Base-by-base conservation (phyloP, 1,139 yeast species). In the Blastobotrys indianensis region DNA sequence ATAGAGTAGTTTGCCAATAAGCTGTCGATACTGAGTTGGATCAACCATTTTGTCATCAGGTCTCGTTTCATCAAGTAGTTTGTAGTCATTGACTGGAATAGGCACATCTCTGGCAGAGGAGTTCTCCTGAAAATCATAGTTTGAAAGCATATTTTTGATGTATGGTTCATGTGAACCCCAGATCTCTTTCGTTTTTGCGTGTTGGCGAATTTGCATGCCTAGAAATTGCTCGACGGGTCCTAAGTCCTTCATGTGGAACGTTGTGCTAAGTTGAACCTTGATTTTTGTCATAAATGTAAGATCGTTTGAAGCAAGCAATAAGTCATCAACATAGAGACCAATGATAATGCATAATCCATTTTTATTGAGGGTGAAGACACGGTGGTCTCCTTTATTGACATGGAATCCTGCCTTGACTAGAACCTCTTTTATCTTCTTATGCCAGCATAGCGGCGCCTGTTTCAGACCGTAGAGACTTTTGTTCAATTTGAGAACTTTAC, bases 371-470 rank as follows among this genome's bases (percentile, higher is more conserved):
- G n/a, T n/a, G n/a, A n/a, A n/a, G n/a, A n/a, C n/a, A n/a, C n/a
- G n/a, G n/a, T n/a, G n/a, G n/a, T n/a, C n/a, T n/a, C n/a, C n/a
- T n/a, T n/a, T n/a, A n/a, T n/a, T n/a, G n/a, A n/a, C n/a, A n/a
- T n/a, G n/a, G n/a, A n/a, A n/a, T n/a, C n/a, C n/a, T n/a, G n/a
- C n/a, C n/a, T n/a, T n/a, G n/a, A n/a, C n/a, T n/a, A n/a, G n/a
- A n/a, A n/a, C n/a, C n/a, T n/a, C n/a, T n/a, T 32, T 16, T 12
- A 38, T 20, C 6, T 23, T 39, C 4, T 37, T 39, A 37, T 53
- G 51, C 57, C 61, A 58, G 35, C 54, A 51, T 12, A 46, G 29
- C 2, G 62, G 58, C n/a, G 62, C 56, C 40, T 58, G 63, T 36
- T 55, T 51, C 8, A 57, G 37, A 1, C 63, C 60, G 46, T 58